Evolutionary conservation across 1,139 yeast genomes (phyloP).

Genomic region (Nadsonia commutata): DNA sequence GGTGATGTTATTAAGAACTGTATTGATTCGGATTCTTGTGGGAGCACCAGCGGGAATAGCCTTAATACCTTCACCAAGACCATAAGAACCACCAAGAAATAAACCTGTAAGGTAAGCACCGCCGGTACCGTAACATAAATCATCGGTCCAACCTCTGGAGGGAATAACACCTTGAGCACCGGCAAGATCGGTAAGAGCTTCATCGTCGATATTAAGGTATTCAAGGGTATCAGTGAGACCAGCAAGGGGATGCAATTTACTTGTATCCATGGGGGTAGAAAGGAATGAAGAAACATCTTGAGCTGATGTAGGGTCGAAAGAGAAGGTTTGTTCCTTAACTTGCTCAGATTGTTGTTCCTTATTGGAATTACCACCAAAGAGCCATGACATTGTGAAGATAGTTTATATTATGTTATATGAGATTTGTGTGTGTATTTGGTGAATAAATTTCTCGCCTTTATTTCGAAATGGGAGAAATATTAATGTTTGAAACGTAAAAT

Average conservation of each 20-base stretch:
- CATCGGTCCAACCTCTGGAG: constrained; percentile 94
- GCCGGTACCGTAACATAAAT: constrained; percentile 95
- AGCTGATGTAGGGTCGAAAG: constrained; percentile 54
- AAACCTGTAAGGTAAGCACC: constrained; percentile 73
- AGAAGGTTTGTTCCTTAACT: constrained; percentile 16
- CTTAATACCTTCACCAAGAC: constrained; percentile 70
- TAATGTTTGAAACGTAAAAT: not conserved
- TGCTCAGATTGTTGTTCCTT: constrained; percentile 18
- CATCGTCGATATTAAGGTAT: constrained; percentile 80
- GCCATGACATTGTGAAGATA: constrained; percentile 44
- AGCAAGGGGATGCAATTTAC: constrained; percentile 82
- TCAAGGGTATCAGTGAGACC: constrained; percentile 80
- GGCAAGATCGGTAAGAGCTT: constrained; percentile 54
- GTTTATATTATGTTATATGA: not conserved
- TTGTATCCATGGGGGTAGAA: constrained; percentile 51
- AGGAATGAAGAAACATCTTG: constrained; percentile 50
- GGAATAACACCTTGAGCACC: constrained; percentile 88
- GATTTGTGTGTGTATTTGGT: not conserved
- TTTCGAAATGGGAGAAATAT: not conserved
- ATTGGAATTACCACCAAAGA: constrained; percentile 38
- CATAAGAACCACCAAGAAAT: constrained; percentile 79
- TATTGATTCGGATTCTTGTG: constrained; percentile 67
- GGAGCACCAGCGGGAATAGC: constrained; percentile 64
- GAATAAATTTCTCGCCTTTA: not conserved
- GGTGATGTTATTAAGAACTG: constrained; percentile 80